Conservation (phyloP, 2,329 filamentous ascomycete species). For the Penicillium italicum region DNA sequence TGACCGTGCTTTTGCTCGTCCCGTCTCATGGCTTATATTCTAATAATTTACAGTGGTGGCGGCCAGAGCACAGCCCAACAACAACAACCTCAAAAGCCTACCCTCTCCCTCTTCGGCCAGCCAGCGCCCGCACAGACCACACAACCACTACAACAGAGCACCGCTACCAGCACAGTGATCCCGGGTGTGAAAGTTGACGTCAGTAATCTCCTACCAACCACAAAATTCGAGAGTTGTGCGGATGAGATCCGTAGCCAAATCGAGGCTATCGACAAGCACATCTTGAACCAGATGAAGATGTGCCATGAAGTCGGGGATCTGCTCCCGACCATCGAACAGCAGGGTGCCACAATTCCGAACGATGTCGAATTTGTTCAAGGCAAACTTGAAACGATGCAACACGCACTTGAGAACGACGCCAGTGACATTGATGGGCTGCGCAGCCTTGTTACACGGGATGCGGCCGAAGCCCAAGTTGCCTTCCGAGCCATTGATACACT, state of each 20-base stretch:
- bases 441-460: slow-evolving; percentile 60
- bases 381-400: slow-evolving; percentile 61
- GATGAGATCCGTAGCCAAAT: slow-evolving; percentile 77
- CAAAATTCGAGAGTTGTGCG: slow-evolving; percentile 85
- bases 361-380: slow-evolving; percentile 62
- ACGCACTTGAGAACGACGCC: slow-evolving; percentile 61
- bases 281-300: slow-evolving; percentile 70
- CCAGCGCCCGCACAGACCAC: slow-evolving; percentile 25
- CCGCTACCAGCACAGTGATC: slow-evolving; percentile 41
- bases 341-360: slow-evolving; percentile 61
- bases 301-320: slow-evolving; percentile 74
- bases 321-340: slow-evolving; percentile 59
- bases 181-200: slow-evolving; percentile 76
- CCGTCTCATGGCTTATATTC: neutral
- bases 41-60: slow-evolving; percentile 18
- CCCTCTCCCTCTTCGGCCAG: slow-evolving; percentile 40
- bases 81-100: slow-evolving; percentile 47
- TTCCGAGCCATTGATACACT: slow-evolving; percentile 73
- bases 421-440: slow-evolving; percentile 57
- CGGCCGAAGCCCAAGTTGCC: slow-evolving; percentile 65
- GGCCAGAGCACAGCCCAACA: slow-evolving; percentile 27
- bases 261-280: slow-evolving; percentile 71
- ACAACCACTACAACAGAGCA: slow-evolving; percentile 34
- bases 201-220: slow-evolving; percentile 75
- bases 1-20: neutral